phyloP scores from a whole-genome alignment of 2,329 filamentous ascomycete genomes.

The Sporothrix globosa region DNA sequence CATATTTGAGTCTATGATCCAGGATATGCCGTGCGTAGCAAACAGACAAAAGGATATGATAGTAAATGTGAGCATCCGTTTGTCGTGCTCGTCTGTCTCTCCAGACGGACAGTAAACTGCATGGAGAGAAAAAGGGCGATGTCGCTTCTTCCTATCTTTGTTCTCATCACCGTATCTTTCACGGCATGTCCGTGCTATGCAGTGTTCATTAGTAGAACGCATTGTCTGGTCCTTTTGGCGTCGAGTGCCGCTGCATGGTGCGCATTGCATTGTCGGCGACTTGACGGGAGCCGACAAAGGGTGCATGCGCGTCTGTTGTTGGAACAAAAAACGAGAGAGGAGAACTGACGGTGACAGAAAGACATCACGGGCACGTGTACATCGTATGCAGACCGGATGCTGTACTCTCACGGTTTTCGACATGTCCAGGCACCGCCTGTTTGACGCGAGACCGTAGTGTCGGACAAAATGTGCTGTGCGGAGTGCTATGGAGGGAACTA shows the following conservation, averaged over 20 bases:
- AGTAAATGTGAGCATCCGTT: no score
- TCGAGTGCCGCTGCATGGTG: background rate
- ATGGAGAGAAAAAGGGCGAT: background rate
- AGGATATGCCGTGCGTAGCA: background rate
- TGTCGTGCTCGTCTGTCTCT: background rate
- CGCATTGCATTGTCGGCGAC: background rate
- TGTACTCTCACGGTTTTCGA: background rate
- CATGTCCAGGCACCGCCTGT: constrained; percentile 4
- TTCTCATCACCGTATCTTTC: background rate
- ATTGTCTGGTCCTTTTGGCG: background rate
- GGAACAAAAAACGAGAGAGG: background rate
- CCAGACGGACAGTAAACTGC: background rate
- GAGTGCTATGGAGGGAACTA: background rate
- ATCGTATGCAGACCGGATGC: constrained; percentile 1
- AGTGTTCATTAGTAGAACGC: background rate
- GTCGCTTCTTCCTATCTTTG: background rate
- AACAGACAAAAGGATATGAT: background rate
- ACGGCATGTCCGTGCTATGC: background rate
- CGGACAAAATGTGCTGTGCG: background rate
- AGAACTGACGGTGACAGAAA: background rate
- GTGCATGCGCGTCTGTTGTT: background rate
- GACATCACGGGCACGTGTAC: constrained; percentile 7
- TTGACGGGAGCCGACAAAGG: background rate
- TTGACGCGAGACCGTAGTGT: background rate
- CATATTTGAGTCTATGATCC: no score